phyloP scores from a whole-genome alignment of 768 basidiomycete genomes.

The Auriculariales sp. region DNA sequence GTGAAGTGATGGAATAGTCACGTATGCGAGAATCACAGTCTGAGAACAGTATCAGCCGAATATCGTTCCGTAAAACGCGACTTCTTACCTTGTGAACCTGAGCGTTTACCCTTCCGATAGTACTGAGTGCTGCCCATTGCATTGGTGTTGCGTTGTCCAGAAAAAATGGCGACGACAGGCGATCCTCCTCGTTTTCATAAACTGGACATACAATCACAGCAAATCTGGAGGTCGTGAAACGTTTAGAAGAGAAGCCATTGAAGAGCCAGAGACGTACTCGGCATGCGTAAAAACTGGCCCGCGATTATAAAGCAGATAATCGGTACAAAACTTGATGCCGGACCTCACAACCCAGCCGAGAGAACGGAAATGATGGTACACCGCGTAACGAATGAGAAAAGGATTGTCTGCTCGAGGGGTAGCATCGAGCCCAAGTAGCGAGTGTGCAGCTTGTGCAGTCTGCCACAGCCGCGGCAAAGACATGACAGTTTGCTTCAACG shows the following conservation, averaged over 20 bases:
- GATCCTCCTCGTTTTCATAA: slow-evolving; percentile 73
- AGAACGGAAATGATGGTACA: slow-evolving; percentile 90
- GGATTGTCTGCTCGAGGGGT: slow-evolving; percentile 70
- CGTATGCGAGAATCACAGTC: slow-evolving; percentile 84
- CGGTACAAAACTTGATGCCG: slow-evolving; percentile 95
- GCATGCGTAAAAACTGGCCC: slow-evolving; percentile 94
- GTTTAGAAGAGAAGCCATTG: not conserved
- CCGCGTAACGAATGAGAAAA: slow-evolving; percentile 77
- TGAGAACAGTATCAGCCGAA: slow-evolving; percentile 16
- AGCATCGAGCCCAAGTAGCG: slow-evolving; percentile 12
- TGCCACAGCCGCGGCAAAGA: slow-evolving; percentile 45
- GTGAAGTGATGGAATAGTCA: slow-evolving; percentile 75
- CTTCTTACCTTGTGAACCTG: slow-evolving; percentile 88
- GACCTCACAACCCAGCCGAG: slow-evolving; percentile 94
- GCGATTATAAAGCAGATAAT: slow-evolving; percentile 85
- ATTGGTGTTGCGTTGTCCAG: slow-evolving; percentile 58
- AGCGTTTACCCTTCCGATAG: slow-evolving; percentile 89
- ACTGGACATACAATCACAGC: slow-evolving; percentile 81
- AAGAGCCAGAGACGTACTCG: slow-evolving; percentile 55
- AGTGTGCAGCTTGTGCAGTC: slow-evolving; percentile 42
- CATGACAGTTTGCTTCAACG: slow-evolving; percentile 36
- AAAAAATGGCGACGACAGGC: slow-evolving; percentile 43
- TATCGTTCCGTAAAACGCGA: not conserved
- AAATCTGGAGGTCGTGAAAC: slow-evolving; percentile 38
- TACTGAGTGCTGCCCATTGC: slow-evolving; percentile 92